phyloP scores from a whole-genome alignment of 768 basidiomycete species.

The Naganishia kalamii region DNA sequence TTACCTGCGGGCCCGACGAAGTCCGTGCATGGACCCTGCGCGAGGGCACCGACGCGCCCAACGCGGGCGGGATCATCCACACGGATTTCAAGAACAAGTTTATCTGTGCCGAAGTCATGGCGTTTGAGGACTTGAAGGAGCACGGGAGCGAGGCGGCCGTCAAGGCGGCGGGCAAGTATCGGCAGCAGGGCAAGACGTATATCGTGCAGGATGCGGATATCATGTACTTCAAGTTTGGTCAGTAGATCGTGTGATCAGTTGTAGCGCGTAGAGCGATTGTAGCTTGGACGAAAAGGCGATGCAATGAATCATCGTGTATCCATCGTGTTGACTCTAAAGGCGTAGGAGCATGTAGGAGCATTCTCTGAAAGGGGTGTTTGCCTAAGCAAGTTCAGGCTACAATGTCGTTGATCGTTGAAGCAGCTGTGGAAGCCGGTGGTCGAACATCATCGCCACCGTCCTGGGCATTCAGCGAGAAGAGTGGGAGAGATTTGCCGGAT shows the following conservation, averaged over 20 bases:
- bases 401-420: too few species aligned
- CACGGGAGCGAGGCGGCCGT: conserved; percentile 82
- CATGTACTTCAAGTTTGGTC: conserved; percentile 38
- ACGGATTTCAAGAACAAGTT: conserved; percentile 73
- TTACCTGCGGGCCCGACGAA: conserved; percentile 94
- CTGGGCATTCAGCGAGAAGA: too few species aligned
- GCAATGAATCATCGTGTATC: too few species aligned
- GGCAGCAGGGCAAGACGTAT: conserved; percentile 91
- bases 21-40: conserved; percentile 98
- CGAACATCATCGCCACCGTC: too few species aligned
- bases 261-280: too few species aligned
- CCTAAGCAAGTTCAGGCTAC: too few species aligned
- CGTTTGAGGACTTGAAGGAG: conserved; percentile 81
- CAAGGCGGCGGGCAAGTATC: conserved; percentile 85
- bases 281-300: too few species aligned
- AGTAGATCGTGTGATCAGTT: neutral
- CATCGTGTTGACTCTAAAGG: too few species aligned
- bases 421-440: too few species aligned
- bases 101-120: conserved; percentile 81
- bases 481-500: too few species aligned
- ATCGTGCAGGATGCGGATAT: conserved; percentile 44
- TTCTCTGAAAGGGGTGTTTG: too few species aligned
- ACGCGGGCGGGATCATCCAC: conserved; percentile 98
- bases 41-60: conserved; percentile 86
- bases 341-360: too few species aligned